Conservation (phyloP, 257 asterid genomes). For the Agastache rugosa region DNA sequence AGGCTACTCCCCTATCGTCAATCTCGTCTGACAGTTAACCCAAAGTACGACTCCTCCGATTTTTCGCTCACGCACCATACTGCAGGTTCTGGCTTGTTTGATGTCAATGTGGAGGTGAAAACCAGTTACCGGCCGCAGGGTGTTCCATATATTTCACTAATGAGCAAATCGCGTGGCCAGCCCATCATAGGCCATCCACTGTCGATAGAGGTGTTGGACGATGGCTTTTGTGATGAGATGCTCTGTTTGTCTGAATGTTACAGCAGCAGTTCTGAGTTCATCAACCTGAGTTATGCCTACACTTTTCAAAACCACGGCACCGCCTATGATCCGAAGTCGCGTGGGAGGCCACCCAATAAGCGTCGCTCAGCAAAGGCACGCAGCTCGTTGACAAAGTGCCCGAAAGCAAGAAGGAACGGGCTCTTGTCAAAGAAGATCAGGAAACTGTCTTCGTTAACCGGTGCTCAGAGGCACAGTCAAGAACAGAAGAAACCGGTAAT, state of each 20-base stretch:
- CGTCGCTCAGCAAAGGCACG: constrained; percentile 12
- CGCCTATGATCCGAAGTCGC: constrained; percentile 39
- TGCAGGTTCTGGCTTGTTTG: constrained; percentile 52
- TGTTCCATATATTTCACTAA: constrained; percentile 79
- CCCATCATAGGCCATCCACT: constrained; percentile 88
- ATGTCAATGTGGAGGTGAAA: constrained; percentile 68
- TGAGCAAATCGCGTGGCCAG: constrained; percentile 68
- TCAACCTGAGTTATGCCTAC: constrained; percentile 27
- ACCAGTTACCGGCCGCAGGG: constrained; percentile 63
- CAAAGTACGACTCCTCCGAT: constrained; percentile 73
- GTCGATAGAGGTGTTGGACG: constrained; percentile 61
- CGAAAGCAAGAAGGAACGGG: constrained; percentile 49
- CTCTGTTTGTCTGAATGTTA: constrained; percentile 45
- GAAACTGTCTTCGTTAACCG: constrained; percentile 72
- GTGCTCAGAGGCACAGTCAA: constrained; percentile 44
- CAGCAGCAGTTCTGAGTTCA: constrained; percentile 62
- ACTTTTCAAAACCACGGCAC: constrained; percentile 33
- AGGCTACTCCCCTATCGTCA: constrained; percentile 77
- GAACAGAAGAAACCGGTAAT: constrained; percentile 50
- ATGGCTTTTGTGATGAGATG: constrained; percentile 55
- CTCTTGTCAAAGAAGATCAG: constrained; percentile 67
- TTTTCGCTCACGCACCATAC: constrained; percentile 63
- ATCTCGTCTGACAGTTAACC: constrained; percentile 74
- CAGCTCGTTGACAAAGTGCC: constrained; percentile 34
- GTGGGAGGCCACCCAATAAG: constrained; percentile 39